phyloP scores from a whole-genome alignment of 2,329 filamentous ascomycete species.

The Amesomyces nigricolor region DNA sequence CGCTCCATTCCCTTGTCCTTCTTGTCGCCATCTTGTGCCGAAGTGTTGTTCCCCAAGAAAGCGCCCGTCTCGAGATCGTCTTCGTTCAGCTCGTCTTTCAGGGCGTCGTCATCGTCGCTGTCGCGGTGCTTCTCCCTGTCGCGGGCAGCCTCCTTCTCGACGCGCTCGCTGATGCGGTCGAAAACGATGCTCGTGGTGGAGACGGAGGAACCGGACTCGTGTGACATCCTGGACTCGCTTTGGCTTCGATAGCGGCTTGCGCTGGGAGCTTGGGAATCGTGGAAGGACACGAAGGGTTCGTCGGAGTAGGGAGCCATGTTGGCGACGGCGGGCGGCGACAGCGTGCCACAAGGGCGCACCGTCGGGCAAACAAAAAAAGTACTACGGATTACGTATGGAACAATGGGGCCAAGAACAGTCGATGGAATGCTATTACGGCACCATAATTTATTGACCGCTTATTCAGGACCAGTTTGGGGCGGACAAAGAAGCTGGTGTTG shows the following conservation, averaged over 20 bases:
- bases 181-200: constrained; percentile 80
- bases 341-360: constrained; percentile 3
- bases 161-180: constrained; percentile 62
- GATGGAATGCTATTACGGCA: constrained; percentile 16
- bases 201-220: constrained; percentile 64
- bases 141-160: constrained; percentile 32
- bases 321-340: constrained; percentile 4
- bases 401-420: constrained; percentile 9
- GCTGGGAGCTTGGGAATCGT: constrained; percentile 7
- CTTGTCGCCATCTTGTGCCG: constrained; percentile 27
- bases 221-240: constrained; percentile 36
- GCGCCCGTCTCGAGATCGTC: constrained; percentile 49
- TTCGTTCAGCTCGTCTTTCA: constrained; percentile 38
- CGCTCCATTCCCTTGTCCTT: constrained; percentile 57
- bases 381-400: neutral
- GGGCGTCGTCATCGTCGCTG: constrained; percentile 40
- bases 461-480: constrained; percentile 23
- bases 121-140: constrained; percentile 38
- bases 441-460: constrained; percentile 21
- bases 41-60: constrained; percentile 40
- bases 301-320: constrained; percentile 22
- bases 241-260: constrained; percentile 13
- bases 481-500: constrained; percentile 12
- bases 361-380: constrained; percentile 5
- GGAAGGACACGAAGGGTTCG: constrained; percentile 14